Base-by-base conservation (phyloP, 2,329 filamentous ascomycete species). In the Cytospora mali region DNA sequence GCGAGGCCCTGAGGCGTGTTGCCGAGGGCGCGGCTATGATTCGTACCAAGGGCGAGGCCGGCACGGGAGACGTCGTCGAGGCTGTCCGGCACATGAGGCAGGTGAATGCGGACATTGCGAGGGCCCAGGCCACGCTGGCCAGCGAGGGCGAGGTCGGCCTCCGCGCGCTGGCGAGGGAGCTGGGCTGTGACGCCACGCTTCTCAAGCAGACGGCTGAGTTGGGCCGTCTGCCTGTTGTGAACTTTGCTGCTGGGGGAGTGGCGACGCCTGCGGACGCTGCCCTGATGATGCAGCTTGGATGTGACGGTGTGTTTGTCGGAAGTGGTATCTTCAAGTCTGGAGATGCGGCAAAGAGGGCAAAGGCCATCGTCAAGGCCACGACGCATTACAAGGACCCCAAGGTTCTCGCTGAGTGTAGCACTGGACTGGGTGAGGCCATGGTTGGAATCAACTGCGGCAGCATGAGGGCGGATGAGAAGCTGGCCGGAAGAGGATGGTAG, bases 201-300 rank as follows among this genome's bases (percentile, higher is more conserved):
- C 84, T 99, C 35, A 90, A 88, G 75, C 88, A 97, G 82, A 94
- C 92, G 0, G 94, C 93, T 1, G 87, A 93, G 81, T 83, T 96
- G 67, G 93, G 93, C 50, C 84, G 95, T 56, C 81, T 99, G 60
- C 95, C 95, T 2, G 94, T 98, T 0, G 95, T 99, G 68, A 98
- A 98, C 83, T 98, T 99, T 71, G 95, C 95, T 0, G 95, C 95
- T 4, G 95, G 95, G n/a, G 95, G 95, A 62, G 91, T 99, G n/a
- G 95, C 95, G n/a, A 99, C 95, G 1, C 95, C 95, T 0, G 95
- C 95, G 0, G 95, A 99, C 77, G 95, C 95, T 0, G 95, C 95
- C 2, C 82, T 99, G 64, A 80, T 99, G 94, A 99, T 99, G 95
- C 94, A 98, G 83, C 82, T 99, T 67, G 95, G 95, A 65, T 98